Base-by-base conservation (phyloP, 768 basidiomycete genomes). In the Pleurotus ostreatus region DNA sequence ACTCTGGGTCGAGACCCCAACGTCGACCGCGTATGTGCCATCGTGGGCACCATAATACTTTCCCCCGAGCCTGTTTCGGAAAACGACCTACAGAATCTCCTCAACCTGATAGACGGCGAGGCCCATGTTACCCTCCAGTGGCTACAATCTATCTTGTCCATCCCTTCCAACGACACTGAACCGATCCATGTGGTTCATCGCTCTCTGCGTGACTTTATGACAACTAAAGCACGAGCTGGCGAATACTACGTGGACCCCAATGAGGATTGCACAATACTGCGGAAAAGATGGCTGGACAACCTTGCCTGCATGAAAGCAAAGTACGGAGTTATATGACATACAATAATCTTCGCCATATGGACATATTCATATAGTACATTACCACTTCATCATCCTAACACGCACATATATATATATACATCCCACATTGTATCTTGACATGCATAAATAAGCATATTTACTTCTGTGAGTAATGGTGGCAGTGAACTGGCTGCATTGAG, bases 211-310 rank as follows among this genome's bases (percentile, higher is more conserved):
- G 52, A 54, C 20, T 54, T 45, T 1, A 22, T 54, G 22, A 40
- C 20, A 13, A 38, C 38, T n/a, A n/a, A 54, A 38, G 37, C 8
- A 8, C 52, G 52, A 37, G 37, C 52, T 13, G 52, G 37, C 15
- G 52, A 54, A 12, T 40, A 39, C 39, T 54, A 37, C 52, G 40
- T 54, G 6, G 30, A 54, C 40, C 52, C 52, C n/a, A 22, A 44
- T 3, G 41, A 44, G 41, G 30, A 34, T 34, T 34, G 30, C 30
- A 34, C 30, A 34, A 34, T 34, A 11, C 30, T 34, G 11, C 30
- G 30, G 30, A 9, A 34, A 34, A 34, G 11, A 34, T 34, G 30
- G 30, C 30, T 34, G 2, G 30, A 34, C 30, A 34, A 34, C 30
- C 30, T 34, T 34, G 30, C 30, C 8, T 11, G 30, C 30, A 34